Percentiles rank a stretch among this genome's conserved stretches.
phyloP scores from a whole-genome alignment of 176 grass and related monocot species.

The Otatea glauca region DNA sequence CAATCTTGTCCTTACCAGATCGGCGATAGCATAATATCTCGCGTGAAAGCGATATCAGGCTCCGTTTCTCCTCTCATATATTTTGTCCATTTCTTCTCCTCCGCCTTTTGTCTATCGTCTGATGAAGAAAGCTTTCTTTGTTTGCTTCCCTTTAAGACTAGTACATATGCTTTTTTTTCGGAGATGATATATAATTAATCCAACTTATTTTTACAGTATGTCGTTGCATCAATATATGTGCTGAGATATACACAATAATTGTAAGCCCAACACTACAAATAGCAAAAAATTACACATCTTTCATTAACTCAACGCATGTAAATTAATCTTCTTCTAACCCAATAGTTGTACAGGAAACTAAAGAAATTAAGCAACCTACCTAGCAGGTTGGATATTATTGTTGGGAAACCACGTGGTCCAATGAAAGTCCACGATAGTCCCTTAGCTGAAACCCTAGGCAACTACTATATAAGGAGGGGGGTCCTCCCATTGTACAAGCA shows the following conservation, averaged over 20 bases:
- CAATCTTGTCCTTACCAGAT: constrained; percentile 23
- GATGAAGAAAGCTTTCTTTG: background rate
- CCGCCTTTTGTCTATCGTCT: background rate
- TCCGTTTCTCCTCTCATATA: constrained; percentile 16
- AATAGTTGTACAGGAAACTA: background rate
- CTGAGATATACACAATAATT: background rate
- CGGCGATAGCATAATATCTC: constrained; percentile 43
- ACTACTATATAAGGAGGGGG: no score
- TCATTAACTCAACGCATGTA: background rate
- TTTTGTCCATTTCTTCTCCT: constrained; percentile 28
- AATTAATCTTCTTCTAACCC: no score
- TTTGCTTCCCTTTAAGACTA: constrained; percentile 22
- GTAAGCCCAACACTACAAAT: background rate
- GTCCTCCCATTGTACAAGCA: no score
- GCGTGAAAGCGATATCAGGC: constrained; percentile 40
- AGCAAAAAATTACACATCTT: background rate
- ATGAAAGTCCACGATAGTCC: no score
- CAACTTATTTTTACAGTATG: background rate
- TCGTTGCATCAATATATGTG: background rate
- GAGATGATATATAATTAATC: background rate
- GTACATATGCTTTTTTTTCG: no score
- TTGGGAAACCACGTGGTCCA: no score
- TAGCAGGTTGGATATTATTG: background rate
- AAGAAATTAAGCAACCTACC: background rate
- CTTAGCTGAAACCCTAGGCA: no score